A percentile compares a stretch with the other conserved stretches of the same genome.
phyloP scores from a whole-genome alignment of 139 green algal species.

The Coccomyxa sp. region DNA sequence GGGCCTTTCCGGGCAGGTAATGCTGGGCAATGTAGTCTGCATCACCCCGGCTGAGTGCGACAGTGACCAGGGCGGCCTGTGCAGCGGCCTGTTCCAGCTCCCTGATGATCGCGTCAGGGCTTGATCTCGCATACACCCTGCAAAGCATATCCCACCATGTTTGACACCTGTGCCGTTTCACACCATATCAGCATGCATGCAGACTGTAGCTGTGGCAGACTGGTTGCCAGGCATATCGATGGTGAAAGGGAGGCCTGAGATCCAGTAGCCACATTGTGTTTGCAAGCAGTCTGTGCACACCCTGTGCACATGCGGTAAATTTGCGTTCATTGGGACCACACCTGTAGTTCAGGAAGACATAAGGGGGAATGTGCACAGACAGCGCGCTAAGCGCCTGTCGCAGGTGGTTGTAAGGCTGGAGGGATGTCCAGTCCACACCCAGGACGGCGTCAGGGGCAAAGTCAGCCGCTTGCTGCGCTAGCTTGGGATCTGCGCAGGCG shows the following conservation, averaged over 20 bases:
- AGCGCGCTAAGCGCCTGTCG: conserved; percentile 4
- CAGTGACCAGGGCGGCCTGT: conserved; percentile 12
- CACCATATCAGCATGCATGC: too few species aligned
- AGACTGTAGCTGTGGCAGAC: too few species aligned
- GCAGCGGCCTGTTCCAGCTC: too few species aligned
- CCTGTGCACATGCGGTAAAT: conserved; percentile 31
- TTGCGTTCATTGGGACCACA: conserved; percentile 1
- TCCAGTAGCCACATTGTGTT: too few species aligned
- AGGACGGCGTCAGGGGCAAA: conserved; percentile 46
- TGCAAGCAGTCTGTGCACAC: too few species aligned
- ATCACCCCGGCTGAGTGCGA: conserved; percentile 52
- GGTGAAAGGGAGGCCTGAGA: too few species aligned
- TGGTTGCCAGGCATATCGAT: too few species aligned
- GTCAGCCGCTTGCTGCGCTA: conserved; percentile 15
- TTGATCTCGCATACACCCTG: too few species aligned
- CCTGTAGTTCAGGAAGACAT: conserved; percentile 53
- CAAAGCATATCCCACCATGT: too few species aligned
- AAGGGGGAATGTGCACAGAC: conserved; percentile 10
- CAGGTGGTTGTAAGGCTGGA: conserved; percentile 24
- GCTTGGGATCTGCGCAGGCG: background rate
- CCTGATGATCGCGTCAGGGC: too few species aligned
- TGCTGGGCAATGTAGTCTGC: conserved; percentile 32
- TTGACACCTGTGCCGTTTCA: too few species aligned
- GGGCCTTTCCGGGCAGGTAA: too few species aligned
- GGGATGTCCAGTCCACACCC: conserved; percentile 60